Conservation (phyloP, 441 rosid genomes). For the Adansonia rubrostipa region DNA sequence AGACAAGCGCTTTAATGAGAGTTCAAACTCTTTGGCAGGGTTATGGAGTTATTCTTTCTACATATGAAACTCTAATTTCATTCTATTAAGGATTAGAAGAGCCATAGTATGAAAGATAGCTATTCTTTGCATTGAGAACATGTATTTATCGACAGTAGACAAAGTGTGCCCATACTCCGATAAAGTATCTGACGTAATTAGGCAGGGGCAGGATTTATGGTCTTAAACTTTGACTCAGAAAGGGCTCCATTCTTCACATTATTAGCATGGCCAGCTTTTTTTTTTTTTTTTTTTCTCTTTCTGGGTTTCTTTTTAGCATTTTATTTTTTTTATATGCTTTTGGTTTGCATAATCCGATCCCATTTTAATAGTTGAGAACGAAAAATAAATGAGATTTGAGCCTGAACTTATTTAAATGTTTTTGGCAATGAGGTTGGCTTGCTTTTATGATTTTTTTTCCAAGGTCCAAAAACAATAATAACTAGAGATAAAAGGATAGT, state of each 20-base stretch:
- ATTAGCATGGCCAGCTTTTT: background rate
- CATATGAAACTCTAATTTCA: too few relatives aligned
- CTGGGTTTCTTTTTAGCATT: background rate
- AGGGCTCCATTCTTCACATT: background rate
- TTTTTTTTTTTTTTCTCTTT: too few relatives aligned
- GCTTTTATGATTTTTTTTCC: conserved; percentile 7
- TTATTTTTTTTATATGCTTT: background rate
- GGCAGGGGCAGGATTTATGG: background rate
- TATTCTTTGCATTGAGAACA: too few relatives aligned
- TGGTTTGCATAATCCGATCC: background rate
- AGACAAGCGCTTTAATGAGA: too few relatives aligned
- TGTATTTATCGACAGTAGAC: too few relatives aligned
- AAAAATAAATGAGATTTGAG: background rate
- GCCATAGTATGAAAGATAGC: too few relatives aligned
- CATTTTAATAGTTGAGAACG: background rate
- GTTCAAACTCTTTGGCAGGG: too few relatives aligned
- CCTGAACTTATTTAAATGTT: background rate
- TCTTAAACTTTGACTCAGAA: background rate
- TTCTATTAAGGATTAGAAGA: too few relatives aligned
- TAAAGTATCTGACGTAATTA: too few relatives aligned
- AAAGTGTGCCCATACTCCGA: too few relatives aligned
- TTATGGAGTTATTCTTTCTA: too few relatives aligned
- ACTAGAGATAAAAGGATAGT: background rate
- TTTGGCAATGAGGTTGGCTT: background rate
- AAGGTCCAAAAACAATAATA: too few relatives aligned